A percentile compares a stretch with the other conserved stretches of the same genome.
Conservation (phyloP, 2,329 filamentous ascomycete species). For the Graphilbum ipis-grandicollis region DNA sequence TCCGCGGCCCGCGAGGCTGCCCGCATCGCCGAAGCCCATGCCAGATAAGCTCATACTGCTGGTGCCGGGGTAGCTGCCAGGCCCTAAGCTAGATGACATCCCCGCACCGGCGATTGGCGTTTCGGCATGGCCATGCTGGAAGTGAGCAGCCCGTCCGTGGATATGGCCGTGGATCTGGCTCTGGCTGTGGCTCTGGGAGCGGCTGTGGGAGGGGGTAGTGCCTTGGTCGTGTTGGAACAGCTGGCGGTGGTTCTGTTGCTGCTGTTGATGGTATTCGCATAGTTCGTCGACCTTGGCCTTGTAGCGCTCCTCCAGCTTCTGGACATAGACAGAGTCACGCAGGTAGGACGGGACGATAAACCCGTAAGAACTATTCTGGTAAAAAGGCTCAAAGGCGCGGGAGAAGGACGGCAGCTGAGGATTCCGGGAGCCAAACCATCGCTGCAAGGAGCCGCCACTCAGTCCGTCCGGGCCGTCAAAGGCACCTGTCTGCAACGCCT, state of each 20-base stretch:
- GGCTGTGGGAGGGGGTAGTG: constrained; percentile 11
- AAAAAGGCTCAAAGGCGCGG: constrained; percentile 33
- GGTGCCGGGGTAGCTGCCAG: background rate
- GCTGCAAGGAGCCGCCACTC: constrained; percentile 9
- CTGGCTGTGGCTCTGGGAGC: background rate
- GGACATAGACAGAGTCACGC: constrained; percentile 57
- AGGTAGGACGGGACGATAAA: constrained; percentile 84
- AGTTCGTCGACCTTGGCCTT: constrained; percentile 37
- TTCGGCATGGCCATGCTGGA: background rate
- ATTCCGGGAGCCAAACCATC: constrained; percentile 10
- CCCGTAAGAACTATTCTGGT: constrained; percentile 17
- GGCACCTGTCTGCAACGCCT: constrained; percentile 7
- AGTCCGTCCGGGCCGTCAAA: constrained; percentile 5
- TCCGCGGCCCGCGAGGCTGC: constrained; percentile 33
- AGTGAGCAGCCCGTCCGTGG: background rate
- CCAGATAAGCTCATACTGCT: background rate
- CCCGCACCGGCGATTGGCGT: background rate
- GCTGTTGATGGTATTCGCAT: constrained; percentile 26
- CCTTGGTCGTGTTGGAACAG: background rate
- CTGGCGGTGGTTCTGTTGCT: constrained; percentile 1
- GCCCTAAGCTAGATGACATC: too few species aligned
- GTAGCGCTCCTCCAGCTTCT: constrained; percentile 55
- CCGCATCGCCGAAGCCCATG: constrained; percentile 13
- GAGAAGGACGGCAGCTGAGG: constrained; percentile 28
- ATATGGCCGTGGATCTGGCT: background rate